Conservation (phyloP, 2,329 filamentous ascomycete species). For the Aspergillus thermomutatus region DNA sequence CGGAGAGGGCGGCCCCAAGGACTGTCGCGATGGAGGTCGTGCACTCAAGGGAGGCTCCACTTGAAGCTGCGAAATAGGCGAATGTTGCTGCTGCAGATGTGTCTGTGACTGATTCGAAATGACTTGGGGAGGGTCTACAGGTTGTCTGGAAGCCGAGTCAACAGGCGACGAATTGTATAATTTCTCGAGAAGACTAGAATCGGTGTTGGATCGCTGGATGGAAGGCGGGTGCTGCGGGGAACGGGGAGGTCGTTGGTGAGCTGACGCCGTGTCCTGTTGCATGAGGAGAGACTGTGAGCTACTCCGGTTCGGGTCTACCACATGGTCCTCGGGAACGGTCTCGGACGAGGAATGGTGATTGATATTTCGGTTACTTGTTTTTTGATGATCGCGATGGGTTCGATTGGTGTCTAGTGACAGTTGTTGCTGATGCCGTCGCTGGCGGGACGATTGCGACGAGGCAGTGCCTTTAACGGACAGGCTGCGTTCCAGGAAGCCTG, state of each 20-base stretch:
- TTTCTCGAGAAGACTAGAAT: slow-evolving; percentile 20
- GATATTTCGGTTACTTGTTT: slow-evolving; percentile 15
- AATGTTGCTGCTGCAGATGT: slow-evolving; percentile 15
- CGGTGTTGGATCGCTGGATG: slow-evolving; percentile 26
- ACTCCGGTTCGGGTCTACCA: slow-evolving; percentile 12
- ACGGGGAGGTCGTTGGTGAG: slow-evolving; percentile 13
- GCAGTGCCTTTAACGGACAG: slow-evolving; percentile 25
- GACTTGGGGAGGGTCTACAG: slow-evolving; percentile 10
- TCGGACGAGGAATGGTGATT: slow-evolving; percentile 9
- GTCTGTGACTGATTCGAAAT: slow-evolving; percentile 7
- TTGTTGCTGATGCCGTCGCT: slow-evolving; percentile 6
- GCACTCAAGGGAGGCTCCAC: slow-evolving; percentile 10
- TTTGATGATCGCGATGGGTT: slow-evolving; percentile 6
- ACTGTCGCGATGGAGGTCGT: slow-evolving; percentile 20
- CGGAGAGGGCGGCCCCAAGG: slow-evolving; percentile 19
- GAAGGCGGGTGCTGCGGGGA: slow-evolving; percentile 12
- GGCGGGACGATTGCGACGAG: slow-evolving; percentile 15
- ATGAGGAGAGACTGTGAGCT: slow-evolving; percentile 17
- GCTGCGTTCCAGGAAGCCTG: slow-evolving; percentile 26
- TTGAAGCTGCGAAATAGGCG: slow-evolving; percentile 6
- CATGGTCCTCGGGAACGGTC: slow-evolving; percentile 15
- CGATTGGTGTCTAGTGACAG: slow-evolving; percentile 11
- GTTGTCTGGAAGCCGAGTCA: slow-evolving; percentile 11
- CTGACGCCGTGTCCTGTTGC: slow-evolving; percentile 15
- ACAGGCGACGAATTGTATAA: slow-evolving; percentile 19